Evolutionary conservation across 2,329 filamentous ascomycete species (phyloP).

Genomic region (Emergomyces orientalis): DNA sequence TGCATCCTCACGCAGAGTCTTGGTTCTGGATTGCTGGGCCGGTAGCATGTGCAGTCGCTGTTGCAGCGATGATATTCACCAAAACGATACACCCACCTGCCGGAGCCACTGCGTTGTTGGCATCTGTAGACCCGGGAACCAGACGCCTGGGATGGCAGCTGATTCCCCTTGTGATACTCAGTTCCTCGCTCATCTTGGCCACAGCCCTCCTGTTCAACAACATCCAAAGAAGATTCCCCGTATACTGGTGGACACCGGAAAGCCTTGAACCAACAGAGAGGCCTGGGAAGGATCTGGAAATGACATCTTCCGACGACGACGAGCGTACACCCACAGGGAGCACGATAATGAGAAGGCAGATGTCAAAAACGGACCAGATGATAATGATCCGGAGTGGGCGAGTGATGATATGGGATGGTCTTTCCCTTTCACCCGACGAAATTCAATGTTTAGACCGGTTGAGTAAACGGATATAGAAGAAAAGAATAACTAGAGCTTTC

Average conservation of each 20-base stretch:
- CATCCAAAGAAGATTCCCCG: slow-evolving; percentile 54
- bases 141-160: slow-evolving; percentile 58
- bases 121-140: slow-evolving; percentile 50
- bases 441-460: slow-evolving; percentile 25
- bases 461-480: slow-evolving; percentile 25
- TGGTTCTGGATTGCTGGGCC: slow-evolving; percentile 57
- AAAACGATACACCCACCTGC: slow-evolving; percentile 66
- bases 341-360: slow-evolving; percentile 8
- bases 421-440: slow-evolving; percentile 28
- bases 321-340: slow-evolving; percentile 14
- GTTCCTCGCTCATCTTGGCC: slow-evolving; percentile 50
- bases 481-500: neutral
- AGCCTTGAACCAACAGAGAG: slow-evolving; percentile 20
- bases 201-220: slow-evolving; percentile 61
- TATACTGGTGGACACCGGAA: slow-evolving; percentile 54
- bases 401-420: slow-evolving; percentile 26
- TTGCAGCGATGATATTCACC: slow-evolving; percentile 57
- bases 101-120: slow-evolving; percentile 62
- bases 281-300: slow-evolving; percentile 16
- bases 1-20: slow-evolving; percentile 39
- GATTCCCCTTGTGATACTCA: slow-evolving; percentile 54
- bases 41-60: slow-evolving; percentile 55
- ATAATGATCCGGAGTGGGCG: slow-evolving; percentile 25
- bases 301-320: slow-evolving; percentile 16
- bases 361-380: slow-evolving; percentile 16